Evolutionary conservation across 2,329 filamentous ascomycete genomes (phyloP), one percentile per base, ranked within the genome.

Genomic region (Fusarium sp.): DNA sequence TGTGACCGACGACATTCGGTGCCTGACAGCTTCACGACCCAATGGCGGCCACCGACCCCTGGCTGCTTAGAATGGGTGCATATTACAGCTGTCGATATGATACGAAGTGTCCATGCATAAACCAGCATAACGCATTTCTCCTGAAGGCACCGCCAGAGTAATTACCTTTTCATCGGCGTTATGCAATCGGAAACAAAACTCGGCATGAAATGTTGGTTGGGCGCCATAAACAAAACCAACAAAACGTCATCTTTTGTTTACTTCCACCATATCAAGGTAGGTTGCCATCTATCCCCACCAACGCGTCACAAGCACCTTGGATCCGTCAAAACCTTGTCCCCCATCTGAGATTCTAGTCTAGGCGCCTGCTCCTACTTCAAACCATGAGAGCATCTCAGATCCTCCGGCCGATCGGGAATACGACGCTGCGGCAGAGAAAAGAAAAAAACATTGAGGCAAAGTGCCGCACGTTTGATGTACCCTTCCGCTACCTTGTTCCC

Each of bases 231-330:
- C 60, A 71, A 70, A 41, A 44, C 43, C 44, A 68, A 64, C 28
- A 48, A 53, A 71, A 71, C 70, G 70, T 72, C 70, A 72, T 72
- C 66, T 48, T 70, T 72, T 72, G 70, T 72, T 72, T 72, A 72
- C 70, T 64, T 72, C 60, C 55, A 37, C 48, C 46, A 44, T 40
- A 23, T 23, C 23, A 23, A 23, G 23, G 23, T 23, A 23, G 23
- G 23, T 23, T 23, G 23, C 23, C 23, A 23, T 23, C 23, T n/a
- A 30, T 40, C 63, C 66, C 69, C 66, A 72, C 70, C 53, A 34
- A 52, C 59, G 48, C 53, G 39, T 27, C 23, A 55, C 23, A 63
- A 62, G 48, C 53, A 46, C 51, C 41, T 61, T 68, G 34, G 47
- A 48, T 60, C 39, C 44, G 39, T 56, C 34, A 16, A 61, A 71